Evolutionary conservation across 2,329 filamentous ascomycete genomes (phyloP), one percentile per base, ranked within the genome.

Genomic region (Aureobasidium sp.): DNA sequence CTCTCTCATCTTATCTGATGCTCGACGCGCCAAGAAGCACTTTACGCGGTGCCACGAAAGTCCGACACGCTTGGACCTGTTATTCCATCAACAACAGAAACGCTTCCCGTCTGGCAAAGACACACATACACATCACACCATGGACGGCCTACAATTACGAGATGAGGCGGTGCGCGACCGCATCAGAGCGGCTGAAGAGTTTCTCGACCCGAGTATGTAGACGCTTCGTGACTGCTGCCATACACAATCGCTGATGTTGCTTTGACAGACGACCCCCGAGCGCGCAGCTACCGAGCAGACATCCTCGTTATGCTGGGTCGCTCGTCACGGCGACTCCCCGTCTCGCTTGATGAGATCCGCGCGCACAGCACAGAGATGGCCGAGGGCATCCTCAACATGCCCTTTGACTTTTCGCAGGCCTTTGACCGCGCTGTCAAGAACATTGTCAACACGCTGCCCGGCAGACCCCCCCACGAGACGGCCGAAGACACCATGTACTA

Each of bases 341-440:
- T 82, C 64, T 81, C 78, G 72, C 85, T 97, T 68, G 93, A 97
- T 75, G 91, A 96, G 75, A 89, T 97, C 66, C 86, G 94, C 74
- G 84, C 90, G 66, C 93, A 97, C 77, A 96, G 87, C 72, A 76
- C 85, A 67, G 90, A 94, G 68, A 83, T 97, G 64, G 90, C 93
- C 67, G 84, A 88, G 67, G 85, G 86, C 56, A 82, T 99, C 41
- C 84, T 99, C 48, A 86, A 88, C 68, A 83, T 88, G 60, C 94
- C 94, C 0, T 97, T 97, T 77, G 91, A 96, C 70, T 96, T 87
- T 72, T 85, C 86, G 2, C 81, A 91, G 65, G 91, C 93, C 61
- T 97, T 99, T 77, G 90, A 99, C 73, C 83, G 86, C 67, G 94
- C 93, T 0, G 83, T 99, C 65, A 96, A 94, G 72, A 87, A 94